Base-by-base conservation (phyloP, 2,329 filamentous ascomycete species). In the Coleophoma cylindrospora region DNA sequence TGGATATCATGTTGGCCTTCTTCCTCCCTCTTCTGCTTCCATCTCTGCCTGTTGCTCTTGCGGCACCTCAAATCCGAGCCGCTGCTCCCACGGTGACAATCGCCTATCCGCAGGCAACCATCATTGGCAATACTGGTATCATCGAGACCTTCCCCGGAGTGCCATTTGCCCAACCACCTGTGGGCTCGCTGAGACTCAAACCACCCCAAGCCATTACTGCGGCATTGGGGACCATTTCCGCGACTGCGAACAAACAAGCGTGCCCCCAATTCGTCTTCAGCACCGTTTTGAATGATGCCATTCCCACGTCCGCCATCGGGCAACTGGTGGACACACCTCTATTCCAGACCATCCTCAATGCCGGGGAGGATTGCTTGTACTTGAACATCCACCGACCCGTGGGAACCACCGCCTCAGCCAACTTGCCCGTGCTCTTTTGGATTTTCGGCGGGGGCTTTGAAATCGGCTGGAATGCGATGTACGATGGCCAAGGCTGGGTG, bases 81-180 rank as follows among this genome's bases (percentile, higher is more conserved):
- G 27, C 48, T 14, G 45, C 57, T 38, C 57, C 57, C 34, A 60
- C 56, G 9, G 54, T 59, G 9, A 27, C 50, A 5, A 56, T 58
- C 13, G 37, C 57, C 4, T 53, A 27, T 27, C 58, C 58, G 15
- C 34, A 50, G 19, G 60, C 58, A 8, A 62, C 58, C 15, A 54
- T 61, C 10, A 46, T 61, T 11, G 60, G 50, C 13, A 48, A 45
- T 10, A 36, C 43, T 8, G 32, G 38, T 15, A n/a, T n/a, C 21
- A 74, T 89, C 17, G 87, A 92, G 50, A 79, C 74, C 22, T 91
- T 89, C 70, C 81, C 78, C 49, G 87, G 84, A 19, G 89, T 94
- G 50, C 88, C 87, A 3, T 94, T 83, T 61, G 87, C 87, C 2
- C 73, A 88, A 54, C 77, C 86, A 1, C 88, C 88, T 0, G 74